Conservation (phyloP, 306 rosid species). For the Potentilla sterilis region DNA sequence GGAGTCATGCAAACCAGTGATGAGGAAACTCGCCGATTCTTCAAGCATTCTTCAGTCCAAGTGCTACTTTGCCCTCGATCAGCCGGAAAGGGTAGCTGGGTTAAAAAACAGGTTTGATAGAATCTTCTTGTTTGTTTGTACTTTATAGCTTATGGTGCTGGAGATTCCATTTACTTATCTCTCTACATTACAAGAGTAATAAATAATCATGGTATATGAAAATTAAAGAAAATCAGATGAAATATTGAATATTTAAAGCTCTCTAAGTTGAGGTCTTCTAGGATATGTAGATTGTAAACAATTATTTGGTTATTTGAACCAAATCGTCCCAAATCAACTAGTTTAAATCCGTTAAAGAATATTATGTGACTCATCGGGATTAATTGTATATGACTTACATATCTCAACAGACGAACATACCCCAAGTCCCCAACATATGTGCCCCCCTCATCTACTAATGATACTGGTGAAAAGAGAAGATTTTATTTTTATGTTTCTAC, state of each 20-base stretch:
- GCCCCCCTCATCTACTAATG: not conserved
- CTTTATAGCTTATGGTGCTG: not conserved
- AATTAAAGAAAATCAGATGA: not conserved
- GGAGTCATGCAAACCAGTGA: constrained; percentile 74
- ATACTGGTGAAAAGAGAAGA: not conserved
- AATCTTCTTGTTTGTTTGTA: not conserved
- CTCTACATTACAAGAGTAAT: not conserved
- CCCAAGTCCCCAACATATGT: not conserved
- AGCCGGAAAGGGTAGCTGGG: constrained; percentile 74
- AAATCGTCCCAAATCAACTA: not conserved
- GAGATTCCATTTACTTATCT: not conserved
- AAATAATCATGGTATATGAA: not conserved
- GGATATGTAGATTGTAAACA: not conserved
- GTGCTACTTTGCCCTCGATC: constrained; percentile 79
- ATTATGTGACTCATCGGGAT: not conserved
- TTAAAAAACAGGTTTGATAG: constrained; percentile 49
- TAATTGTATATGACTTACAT: not conserved
- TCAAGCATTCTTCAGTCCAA: constrained; percentile 76
- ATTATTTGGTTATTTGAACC: not conserved
- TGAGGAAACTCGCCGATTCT: constrained; percentile 75
- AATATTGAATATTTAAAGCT: too few species aligned
- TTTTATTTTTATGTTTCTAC: not conserved
- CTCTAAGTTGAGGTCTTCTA: not conserved
- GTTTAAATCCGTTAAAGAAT: not conserved
- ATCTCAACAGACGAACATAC: not conserved